These are phyloP conservation scores for Phaeosphaeriaceae sp. DNA, from an alignment of 2,329 filamentous ascomycete species.

Conservation along the genomic window DNA sequence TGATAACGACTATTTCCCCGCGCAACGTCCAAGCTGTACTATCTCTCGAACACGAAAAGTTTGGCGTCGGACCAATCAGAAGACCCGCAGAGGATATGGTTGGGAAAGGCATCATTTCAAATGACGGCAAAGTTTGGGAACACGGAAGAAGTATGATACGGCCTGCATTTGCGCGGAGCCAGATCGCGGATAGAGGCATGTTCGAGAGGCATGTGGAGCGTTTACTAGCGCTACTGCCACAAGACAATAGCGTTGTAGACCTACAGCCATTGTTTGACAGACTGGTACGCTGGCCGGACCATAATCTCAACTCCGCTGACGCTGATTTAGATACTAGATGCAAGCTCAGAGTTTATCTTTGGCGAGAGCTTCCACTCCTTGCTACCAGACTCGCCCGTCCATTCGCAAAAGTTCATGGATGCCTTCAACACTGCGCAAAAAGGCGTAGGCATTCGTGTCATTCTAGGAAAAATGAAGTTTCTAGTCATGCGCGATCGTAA, in stretches of 20 bases:
- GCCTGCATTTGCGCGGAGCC: conserved; percentile 18
- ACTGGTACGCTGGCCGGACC: conserved; percentile 1
- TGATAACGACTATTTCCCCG: conserved; percentile 11
- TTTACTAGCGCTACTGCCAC: conserved; percentile 11
- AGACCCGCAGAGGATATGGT: conserved; percentile 11
- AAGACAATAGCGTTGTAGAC: conserved; percentile 10
- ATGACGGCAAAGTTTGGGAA: conserved; percentile 16
- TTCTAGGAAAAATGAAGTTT: conserved; percentile 17
- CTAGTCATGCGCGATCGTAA: conserved; percentile 15
- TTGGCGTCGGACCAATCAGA: conserved; percentile 16
- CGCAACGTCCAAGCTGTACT: conserved; percentile 19
- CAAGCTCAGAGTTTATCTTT: conserved; percentile 52
- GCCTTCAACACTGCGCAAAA: conserved; percentile 16
- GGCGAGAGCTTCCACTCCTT: conserved; percentile 43
- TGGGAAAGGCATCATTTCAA: conserved; percentile 18
- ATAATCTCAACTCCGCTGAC: not conserved
- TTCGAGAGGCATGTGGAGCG: conserved; percentile 15
- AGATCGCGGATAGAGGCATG: conserved; percentile 18
- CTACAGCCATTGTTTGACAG: conserved; percentile 18
- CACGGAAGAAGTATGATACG: conserved; percentile 12
- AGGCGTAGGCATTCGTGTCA: conserved; percentile 15
- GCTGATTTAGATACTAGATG: conserved; percentile 38
- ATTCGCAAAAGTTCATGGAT: conserved; percentile 13
- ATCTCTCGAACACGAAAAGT: conserved; percentile 15
- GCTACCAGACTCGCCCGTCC: conserved; percentile 27